Conservation (phyloP, 345 rosid genomes). For the Eucalyptus melliodora region DNA sequence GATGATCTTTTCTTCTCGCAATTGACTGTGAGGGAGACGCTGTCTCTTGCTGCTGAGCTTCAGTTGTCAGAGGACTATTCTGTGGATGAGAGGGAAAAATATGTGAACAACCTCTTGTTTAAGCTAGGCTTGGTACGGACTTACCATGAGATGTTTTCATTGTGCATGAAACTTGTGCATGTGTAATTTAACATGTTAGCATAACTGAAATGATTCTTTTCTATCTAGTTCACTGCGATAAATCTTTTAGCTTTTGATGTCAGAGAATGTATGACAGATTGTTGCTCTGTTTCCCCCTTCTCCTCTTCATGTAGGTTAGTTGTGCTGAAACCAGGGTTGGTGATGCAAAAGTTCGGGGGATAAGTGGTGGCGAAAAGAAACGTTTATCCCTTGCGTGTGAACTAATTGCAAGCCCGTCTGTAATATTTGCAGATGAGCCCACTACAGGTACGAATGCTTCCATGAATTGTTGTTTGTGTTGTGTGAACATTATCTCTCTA, state of each 20-base stretch:
- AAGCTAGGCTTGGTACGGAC: slow-evolving; percentile 75
- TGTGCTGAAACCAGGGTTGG: slow-evolving; percentile 88
- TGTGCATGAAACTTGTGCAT: neutral
- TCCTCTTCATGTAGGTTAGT: slow-evolving; percentile 52
- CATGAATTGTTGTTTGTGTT: neutral
- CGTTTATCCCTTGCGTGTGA: slow-evolving; percentile 86
- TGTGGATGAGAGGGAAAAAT: slow-evolving; percentile 69
- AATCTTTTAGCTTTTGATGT: neutral
- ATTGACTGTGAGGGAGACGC: slow-evolving; percentile 88
- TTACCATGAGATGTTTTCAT: neutral
- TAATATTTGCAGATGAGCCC: slow-evolving; percentile 96
- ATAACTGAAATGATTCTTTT: neutral
- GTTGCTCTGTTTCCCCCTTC: slow-evolving; percentile 2
- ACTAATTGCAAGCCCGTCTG: slow-evolving; percentile 96
- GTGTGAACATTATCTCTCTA: neutral
- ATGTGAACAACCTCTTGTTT: slow-evolving; percentile 64
- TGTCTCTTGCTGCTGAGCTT: slow-evolving; percentile 88
- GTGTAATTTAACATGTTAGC: neutral
- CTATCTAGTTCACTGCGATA: neutral
- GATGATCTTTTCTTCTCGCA: slow-evolving; percentile 98
- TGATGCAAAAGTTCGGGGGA: slow-evolving; percentile 95
- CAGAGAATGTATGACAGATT: neutral
- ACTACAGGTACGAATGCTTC: slow-evolving; percentile 55
- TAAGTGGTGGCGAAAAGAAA: slow-evolving; percentile 98
- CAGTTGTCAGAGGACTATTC: slow-evolving; percentile 68